Evolutionary conservation across 208 protist species (phyloP).

Genomic region (Leishmania braziliensis): DNA sequence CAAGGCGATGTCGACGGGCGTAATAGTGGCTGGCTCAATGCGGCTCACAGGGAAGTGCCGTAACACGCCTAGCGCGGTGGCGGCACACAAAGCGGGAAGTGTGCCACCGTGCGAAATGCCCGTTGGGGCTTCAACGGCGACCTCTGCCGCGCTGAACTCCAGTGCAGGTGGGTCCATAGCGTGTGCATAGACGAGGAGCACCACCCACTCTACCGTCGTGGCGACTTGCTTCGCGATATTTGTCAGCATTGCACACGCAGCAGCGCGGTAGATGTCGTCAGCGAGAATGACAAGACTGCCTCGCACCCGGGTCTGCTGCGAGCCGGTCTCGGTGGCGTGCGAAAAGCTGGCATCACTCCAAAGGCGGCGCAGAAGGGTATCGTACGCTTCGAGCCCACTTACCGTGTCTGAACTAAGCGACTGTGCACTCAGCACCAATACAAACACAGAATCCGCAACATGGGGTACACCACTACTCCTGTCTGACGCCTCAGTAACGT

Average conservation of each 20-base stretch:
- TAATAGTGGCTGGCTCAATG: slow-evolving; percentile 41
- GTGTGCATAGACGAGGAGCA: slow-evolving; percentile 36
- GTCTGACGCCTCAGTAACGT: background rate
- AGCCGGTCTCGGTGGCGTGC: background rate
- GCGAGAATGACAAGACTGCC: slow-evolving; percentile 26
- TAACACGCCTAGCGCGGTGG: slow-evolving; percentile 59
- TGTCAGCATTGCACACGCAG: slow-evolving; percentile 14
- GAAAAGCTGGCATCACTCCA: slow-evolving; percentile 4
- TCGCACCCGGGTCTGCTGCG: background rate
- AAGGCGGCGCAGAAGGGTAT: slow-evolving; percentile 10
- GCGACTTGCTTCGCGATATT: slow-evolving; percentile 7
- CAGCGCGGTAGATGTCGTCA: slow-evolving; percentile 22
- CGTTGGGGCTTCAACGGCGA: slow-evolving; percentile 5
- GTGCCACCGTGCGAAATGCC: slow-evolving; percentile 24
- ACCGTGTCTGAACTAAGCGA: slow-evolving; percentile 11
- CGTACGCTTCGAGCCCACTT: slow-evolving; percentile 13
- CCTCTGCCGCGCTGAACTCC: slow-evolving; percentile 45
- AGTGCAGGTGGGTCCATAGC: slow-evolving; percentile 55
- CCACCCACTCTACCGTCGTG: slow-evolving; percentile 19
- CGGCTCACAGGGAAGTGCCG: slow-evolving; percentile 46
- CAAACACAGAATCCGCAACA: slow-evolving; percentile 17
- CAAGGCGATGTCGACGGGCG: slow-evolving; percentile 69
- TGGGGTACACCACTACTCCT: background rate
- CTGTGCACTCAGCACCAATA: slow-evolving; percentile 31
- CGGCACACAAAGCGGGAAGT: slow-evolving; percentile 55